Evolutionary conservation across 225 moss, liverwort and hornwort species (phyloP), one percentile per base, ranked within the genome.

Genomic region (Lunularia cruciata): DNA sequence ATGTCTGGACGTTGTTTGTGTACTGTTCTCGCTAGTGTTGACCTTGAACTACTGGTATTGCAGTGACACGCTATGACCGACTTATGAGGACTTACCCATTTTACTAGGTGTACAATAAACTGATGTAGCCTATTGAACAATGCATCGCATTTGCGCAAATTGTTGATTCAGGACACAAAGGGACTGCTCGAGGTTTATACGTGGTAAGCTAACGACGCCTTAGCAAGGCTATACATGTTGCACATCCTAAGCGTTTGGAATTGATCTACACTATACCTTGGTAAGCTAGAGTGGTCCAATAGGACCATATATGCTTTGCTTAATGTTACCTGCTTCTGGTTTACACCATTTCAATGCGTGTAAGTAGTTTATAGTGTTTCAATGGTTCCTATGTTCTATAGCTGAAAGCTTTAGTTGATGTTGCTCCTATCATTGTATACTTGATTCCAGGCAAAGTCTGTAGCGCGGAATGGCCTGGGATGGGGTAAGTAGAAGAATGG

Each of bases 381-480:
- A 36, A 36, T 18, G 16, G 10, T 0, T 59, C 18, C 8, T 59
- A 16, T n/a, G 6, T 35, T 36, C 19, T 35, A 34, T 39, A 45
- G 37, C 4, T 63, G 15, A 28, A 46, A 0, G 2, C 5, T 23
- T 19, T 46, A 40, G 15, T 46, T 64, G 63, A 64, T 64, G 30
- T 19, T 2, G 30, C 14, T 64, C 25, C 26, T 62, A 20, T 13
- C 0, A 62, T 42, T 47, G 67, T 83, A 80, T 80, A 69, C 81
- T 78, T 90, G 84, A 79, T 78, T 83, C 81, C 93, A 98, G 91
- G 91, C 93, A 71, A 98, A 91, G 84, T 89, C 98, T 66, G 73
- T 98, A 62, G 84, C 82, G 75, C 93, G 85, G 89, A 98, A 98
- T 89, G 98, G 98, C 69, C 81, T 98, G 64, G 93, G 93, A 73